Evolutionary conservation across 2,329 filamentous ascomycete genomes (phyloP), one percentile per base, ranked within the genome.

Genomic region (Huntiella bhutanensis): DNA sequence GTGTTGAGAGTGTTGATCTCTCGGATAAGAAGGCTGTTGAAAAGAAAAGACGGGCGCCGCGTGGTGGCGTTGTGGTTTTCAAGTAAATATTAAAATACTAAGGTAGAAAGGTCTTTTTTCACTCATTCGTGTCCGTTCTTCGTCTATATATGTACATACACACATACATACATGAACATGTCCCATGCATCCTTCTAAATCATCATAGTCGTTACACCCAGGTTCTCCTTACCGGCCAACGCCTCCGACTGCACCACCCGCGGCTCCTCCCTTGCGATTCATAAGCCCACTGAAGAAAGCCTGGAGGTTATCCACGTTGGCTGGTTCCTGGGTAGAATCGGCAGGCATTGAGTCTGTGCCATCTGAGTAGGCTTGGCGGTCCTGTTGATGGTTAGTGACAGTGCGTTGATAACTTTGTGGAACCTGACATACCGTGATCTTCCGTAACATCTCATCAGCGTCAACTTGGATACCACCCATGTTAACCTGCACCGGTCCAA

Each of bases 391-490:
- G 40, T 44, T 43, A 46, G 40, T 15, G 6, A 16, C 12, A 19
- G 17, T 19, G 17, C 5, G 40, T 44, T 43, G 43, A 36, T 12
- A 11, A 16, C 12, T 13, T 33, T 22, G 33, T 28, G 36, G 28
- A 43, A 13, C 19, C n/a, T 19, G 13, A 19, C 64, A 56, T 63
- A 88, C 84, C 74, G 86, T 87, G 51, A 93, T 68, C 55, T 82
- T 75, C 60, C 86, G 81, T 49, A 94, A 64, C 81, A 92, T 91
- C 56, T 94, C 86, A 57, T 94, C 87, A 6, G 86, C 86, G 62
- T 95, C 86, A 28, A 94, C 83, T 58, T 94, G 86, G 52, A 98
- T 95, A 45, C 91, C 91, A 37, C 91, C 91, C 72, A 98, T 91
- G 59, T 98, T 98, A 65, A 96, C 95, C 58, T 94, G 86, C 52